Conservation (phyloP, 345 rosid species). For the Boechera stricta region DNA sequence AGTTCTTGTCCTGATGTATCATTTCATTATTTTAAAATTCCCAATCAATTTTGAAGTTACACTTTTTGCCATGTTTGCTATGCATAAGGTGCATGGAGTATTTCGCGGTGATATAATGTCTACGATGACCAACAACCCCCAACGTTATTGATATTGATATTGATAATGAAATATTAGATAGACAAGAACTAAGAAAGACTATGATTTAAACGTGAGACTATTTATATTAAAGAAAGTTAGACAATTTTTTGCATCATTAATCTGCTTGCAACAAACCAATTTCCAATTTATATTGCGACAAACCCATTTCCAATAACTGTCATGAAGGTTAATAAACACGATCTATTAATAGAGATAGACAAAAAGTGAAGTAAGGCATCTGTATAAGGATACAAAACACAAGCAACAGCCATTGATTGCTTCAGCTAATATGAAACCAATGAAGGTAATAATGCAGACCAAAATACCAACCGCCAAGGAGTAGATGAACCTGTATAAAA, state of each 20-base stretch:
- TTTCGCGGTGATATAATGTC: not conserved
- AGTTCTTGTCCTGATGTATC: too few species aligned
- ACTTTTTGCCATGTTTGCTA: constrained; percentile 73
- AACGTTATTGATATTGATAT: too few species aligned
- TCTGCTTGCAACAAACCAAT: too few species aligned
- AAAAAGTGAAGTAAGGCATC: not conserved
- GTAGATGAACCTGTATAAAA: constrained; percentile 88
- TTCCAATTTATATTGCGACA: not conserved
- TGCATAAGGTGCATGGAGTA: constrained; percentile 91
- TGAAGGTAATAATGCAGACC: constrained; percentile 68
- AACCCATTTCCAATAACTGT: constrained; percentile 4
- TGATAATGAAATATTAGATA: too few species aligned
- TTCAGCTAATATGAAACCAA: constrained; percentile 94
- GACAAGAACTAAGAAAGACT: too few species aligned
- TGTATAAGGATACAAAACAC: constrained; percentile 85
- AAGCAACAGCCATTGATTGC: constrained; percentile 83
- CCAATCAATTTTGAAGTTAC: too few species aligned
- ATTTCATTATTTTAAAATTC: too few species aligned
- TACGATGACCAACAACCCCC: too few species aligned
- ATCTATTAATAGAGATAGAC: constrained; percentile 2
- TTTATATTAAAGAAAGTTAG: too few species aligned
- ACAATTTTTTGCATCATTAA: too few species aligned
- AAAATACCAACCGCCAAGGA: constrained; percentile 85
- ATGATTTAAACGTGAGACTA: too few species aligned
- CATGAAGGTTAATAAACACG: not conserved